Percentiles rank a stretch among this genome's conserved stretches.
These are phyloP conservation scores for Fomitiporia mediterranea DNA, from an alignment of 1,284 basidiomycete species.

Conservation along the genomic window DNA sequence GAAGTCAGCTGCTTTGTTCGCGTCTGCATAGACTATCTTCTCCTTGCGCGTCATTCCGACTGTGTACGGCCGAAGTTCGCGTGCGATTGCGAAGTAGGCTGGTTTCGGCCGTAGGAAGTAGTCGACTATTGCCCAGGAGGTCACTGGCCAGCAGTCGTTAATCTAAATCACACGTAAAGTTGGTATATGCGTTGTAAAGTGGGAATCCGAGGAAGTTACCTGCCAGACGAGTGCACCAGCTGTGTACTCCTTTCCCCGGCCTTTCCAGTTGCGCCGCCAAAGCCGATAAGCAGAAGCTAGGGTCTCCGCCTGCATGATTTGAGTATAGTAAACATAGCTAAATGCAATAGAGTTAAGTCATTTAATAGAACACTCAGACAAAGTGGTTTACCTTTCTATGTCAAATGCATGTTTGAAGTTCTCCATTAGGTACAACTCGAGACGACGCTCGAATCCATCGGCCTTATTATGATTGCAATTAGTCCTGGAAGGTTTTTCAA, in stretches of 20 bases:
- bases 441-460: slow-evolving; percentile 77
- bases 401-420: slow-evolving; percentile 89
- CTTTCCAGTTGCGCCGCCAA: slow-evolving; percentile 75
- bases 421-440: slow-evolving; percentile 85
- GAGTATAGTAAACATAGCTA: slow-evolving; percentile 77
- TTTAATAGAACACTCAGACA: background rate
- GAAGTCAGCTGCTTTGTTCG: slow-evolving; percentile 58
- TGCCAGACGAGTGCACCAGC: slow-evolving; percentile 81
- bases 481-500: slow-evolving; percentile 39
- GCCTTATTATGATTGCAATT: slow-evolving; percentile 88
- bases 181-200: background rate
- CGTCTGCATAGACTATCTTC: slow-evolving; percentile 50
- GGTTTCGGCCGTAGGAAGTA: slow-evolving; percentile 77
- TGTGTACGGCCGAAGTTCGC: slow-evolving; percentile 68
- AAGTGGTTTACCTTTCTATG: slow-evolving; percentile 59
- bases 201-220: slow-evolving; percentile 33
- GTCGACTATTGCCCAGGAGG: slow-evolving; percentile 76
- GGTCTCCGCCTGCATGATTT: slow-evolving; percentile 80
- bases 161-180: slow-evolving; percentile 37
- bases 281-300: slow-evolving; percentile 70
- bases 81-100: slow-evolving; percentile 63
- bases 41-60: slow-evolving; percentile 82
- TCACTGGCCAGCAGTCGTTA: slow-evolving; percentile 80
- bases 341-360: slow-evolving; percentile 10
- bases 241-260: slow-evolving; percentile 64